Conservation (phyloP, 257 asterid species). For the Voacanga thouarsii region DNA sequence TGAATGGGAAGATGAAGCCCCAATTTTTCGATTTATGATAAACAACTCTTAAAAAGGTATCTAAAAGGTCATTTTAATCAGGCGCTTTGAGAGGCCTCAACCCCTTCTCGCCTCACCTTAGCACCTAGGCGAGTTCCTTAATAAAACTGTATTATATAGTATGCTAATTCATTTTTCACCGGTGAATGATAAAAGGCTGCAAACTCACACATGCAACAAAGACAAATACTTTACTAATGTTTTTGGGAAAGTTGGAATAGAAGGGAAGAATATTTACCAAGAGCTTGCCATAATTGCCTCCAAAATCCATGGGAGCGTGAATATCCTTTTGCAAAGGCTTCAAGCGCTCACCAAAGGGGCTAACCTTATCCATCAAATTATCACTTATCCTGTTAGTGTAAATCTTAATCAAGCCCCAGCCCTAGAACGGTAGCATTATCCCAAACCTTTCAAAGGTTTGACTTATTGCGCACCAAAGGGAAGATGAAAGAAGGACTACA, state of each 20-base stretch:
- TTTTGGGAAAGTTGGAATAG: not conserved
- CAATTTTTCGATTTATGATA: no score
- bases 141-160: no score
- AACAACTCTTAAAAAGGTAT: no score
- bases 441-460: not conserved
- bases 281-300: constrained; percentile 78
- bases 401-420: not conserved
- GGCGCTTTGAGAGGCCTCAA: no score
- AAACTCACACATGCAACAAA: not conserved
- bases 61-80: no score
- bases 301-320: constrained; percentile 59
- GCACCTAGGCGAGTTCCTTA: no score
- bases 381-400: constrained; percentile 57
- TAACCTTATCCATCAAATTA: constrained; percentile 97
- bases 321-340: constrained; percentile 63
- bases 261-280: constrained; percentile 34
- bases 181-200: not conserved
- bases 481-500: not conserved
- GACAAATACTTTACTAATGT: not conserved
- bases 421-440: not conserved
- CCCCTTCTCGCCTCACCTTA: no score
- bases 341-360: constrained; percentile 80
- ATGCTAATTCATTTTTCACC: not conserved
- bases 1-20: no score
- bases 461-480: not conserved